Conservation (phyloP, 2,329 filamentous ascomycete genomes). For the Claviceps purpurea region DNA sequence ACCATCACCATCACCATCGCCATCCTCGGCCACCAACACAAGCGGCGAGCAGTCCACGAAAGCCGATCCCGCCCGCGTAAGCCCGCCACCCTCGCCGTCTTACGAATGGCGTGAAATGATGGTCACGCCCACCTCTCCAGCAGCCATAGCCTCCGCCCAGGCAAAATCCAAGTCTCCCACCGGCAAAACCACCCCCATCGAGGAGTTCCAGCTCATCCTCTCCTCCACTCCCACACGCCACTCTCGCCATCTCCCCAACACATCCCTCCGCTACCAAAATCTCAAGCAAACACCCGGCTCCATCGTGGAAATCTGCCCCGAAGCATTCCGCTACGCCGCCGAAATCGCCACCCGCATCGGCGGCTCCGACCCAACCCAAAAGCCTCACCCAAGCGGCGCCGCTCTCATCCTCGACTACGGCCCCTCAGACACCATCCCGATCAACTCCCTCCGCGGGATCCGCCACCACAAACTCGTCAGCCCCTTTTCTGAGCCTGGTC, state of each 20-base stretch:
- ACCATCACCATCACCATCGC: conserved; percentile 11
- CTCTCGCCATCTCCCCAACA: conserved; percentile 71
- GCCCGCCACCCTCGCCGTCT: not conserved
- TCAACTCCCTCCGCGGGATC: conserved; percentile 86
- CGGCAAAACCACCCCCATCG: conserved; percentile 32
- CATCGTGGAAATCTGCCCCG: conserved; percentile 80
- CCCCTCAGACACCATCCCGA: conserved; percentile 60
- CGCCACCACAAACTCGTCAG: conserved; percentile 61
- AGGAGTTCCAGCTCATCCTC: conserved; percentile 80
- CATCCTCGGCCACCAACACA: not conserved
- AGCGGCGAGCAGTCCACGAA: not conserved
- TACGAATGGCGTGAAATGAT: conserved; percentile 73
- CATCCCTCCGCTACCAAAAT: conserved; percentile 63
- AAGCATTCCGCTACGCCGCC: conserved; percentile 64
- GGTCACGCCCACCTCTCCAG: conserved; percentile 52
- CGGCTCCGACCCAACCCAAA: conserved; percentile 42
- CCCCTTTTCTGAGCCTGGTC: conserved; percentile 66
- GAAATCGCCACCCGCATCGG: conserved; percentile 81
- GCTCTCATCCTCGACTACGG: conserved; percentile 96
- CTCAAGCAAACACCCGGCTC: conserved; percentile 56
- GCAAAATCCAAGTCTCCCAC: conserved; percentile 32
- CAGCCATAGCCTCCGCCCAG: conserved; percentile 38
- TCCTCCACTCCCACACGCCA: conserved; percentile 66
- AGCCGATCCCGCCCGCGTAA: not conserved
- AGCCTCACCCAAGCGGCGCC: conserved; percentile 58